These are phyloP conservation scores for bread wheat (Triticum aestivum) DNA, from an alignment of 176 grass and related monocot genomes.

Conservation along the genomic window DNA sequence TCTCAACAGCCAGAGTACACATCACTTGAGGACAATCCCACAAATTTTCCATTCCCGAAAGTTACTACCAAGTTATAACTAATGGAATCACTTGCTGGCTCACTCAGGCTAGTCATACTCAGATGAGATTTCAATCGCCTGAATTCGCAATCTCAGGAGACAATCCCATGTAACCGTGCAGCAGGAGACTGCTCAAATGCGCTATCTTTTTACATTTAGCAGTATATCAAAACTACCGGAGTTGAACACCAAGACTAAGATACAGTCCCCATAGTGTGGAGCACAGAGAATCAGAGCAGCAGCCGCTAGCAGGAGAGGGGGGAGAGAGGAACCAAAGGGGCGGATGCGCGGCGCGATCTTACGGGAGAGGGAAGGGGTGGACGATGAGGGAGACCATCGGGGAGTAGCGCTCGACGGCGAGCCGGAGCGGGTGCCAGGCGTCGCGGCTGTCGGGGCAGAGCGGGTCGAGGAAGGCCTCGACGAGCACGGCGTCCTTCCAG, in stretches of 20 bases:
- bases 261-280: background rate
- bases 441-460: constrained; percentile 92
- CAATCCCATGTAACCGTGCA: background rate
- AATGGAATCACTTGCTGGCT: background rate
- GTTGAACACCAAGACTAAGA: background rate
- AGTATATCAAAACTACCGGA: background rate
- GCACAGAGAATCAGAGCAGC: background rate
- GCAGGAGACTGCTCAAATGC: background rate
- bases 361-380: constrained; percentile 97
- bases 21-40: background rate
- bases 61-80: background rate
- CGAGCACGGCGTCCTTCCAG: constrained; percentile 64
- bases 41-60: background rate
- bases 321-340: background rate
- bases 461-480: constrained; percentile 94
- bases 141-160: background rate
- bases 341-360: background rate
- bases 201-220: background rate
- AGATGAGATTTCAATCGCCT: background rate
- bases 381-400: constrained; percentile 67
- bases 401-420: constrained; percentile 56
- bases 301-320: background rate
- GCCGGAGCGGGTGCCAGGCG: constrained; percentile 61
- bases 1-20: background rate
- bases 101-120: background rate